Evolutionary conservation across 2,329 filamentous ascomycete species (phyloP), one percentile per base, ranked within the genome.

Genomic region (Pezicula carpinea): DNA sequence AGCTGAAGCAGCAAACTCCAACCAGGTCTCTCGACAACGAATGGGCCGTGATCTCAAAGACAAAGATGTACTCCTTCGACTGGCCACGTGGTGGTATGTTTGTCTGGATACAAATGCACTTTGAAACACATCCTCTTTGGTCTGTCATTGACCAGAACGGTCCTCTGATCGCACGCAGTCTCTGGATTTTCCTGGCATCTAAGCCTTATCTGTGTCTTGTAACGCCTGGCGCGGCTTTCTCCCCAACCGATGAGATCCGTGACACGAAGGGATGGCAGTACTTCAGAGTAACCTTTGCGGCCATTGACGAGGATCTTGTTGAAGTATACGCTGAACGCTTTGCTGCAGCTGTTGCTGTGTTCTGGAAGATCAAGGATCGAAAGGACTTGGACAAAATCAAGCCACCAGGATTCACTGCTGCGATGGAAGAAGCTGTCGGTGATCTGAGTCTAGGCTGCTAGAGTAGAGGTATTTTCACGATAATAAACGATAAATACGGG

Each of bases 51-150:
- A 76, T 95, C 39, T 82, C 83, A 59, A 90, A 87, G 68, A 85
- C 79, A 1, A 75, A 77, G 50, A 77, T 95, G 55, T 87, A 84
- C 65, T 79, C 83, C 39, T 96, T 95, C 62, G 68, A 77, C 56
- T 89, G 87, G 76, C 90, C 91, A 1, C 79, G 86, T 22, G 91
- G 84, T 31, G 91, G 91, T 61, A 96, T 96, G 90, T 96, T 96
- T 65, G 68, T 95, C 47, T 96, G 91, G 91, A 59, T 95, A 3
- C 76, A 79, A 47, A 68, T 93, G 51, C 75, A 82, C 62, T 85
- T 90, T 57, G 78, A 85, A 46, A 71, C 73, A 2, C 90, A 96
- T 61, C 88, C 89, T 11, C 74, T 95, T 13, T 40, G 10, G 17
- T 22, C 18, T 4, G 38, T 8, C 13, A 7, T 22, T 19, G 21